Base-by-base conservation (phyloP, 257 asterid species). In the Paraleonurus japonicus region DNA sequence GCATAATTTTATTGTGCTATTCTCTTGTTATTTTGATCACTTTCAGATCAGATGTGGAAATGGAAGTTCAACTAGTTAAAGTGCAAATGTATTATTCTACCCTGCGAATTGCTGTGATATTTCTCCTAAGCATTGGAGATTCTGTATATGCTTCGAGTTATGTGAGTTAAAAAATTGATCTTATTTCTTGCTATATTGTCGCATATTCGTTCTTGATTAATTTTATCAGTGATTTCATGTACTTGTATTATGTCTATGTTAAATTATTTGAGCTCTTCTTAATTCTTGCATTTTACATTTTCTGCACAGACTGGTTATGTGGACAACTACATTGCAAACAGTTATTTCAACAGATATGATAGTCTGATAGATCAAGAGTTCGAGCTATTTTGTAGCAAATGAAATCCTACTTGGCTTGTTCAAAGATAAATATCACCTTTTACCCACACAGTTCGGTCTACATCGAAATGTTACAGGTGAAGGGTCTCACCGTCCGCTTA, bases 401-500 rank as follows among this genome's bases (percentile, higher is more conserved):
- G 78, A 79, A 61, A n/a, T 88, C 71, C 79, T 75, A 50, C 69
- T 32, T 30, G 79, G 81, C 39, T 78, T 84, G 65, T 78, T 85
- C 71, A 33, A 76, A 74, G 83, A 78, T 69, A 70, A 73, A 55
- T 73, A 67, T 74, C 73, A 60, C 28, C 17, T 43, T 19, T 48
- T 61, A 61, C 81, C 88, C 54, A 59, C 43, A 51, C 61, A 73
- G 26, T 61, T 76, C 33, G 32, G 59, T 75, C 81, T 87, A 65
- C 57, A 28, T 23, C 77, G 86, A 69, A 64, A 67, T 51, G 39
- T 94, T 50, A 77, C 81, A 33, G 99, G 97, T 30, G 99, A 91
- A 85, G 99, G 99, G 19, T 94, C 96, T 37, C 99, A 91, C 65
- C 92, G 98, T 59, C 85, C 85, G 65, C 55, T 75, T 94, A 22